Evolutionary conservation across 1,284 basidiomycete genomes (phyloP).

Genomic region (Peniophora sp.): DNA sequence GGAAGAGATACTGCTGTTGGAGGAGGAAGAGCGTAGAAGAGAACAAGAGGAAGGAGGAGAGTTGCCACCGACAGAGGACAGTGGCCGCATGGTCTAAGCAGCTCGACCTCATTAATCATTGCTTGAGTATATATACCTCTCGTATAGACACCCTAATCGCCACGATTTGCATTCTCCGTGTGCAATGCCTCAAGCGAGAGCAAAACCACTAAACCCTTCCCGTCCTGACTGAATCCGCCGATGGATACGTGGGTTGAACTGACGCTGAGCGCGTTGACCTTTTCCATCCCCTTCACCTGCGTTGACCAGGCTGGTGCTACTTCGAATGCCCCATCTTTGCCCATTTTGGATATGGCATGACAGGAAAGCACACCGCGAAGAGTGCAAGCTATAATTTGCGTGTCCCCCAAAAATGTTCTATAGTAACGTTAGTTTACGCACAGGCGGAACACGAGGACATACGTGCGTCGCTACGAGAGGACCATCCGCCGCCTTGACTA

Average conservation of each 20-base stretch:
- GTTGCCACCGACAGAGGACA: not conserved
- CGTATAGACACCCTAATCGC: constrained; percentile 2
- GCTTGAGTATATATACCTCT: not conserved
- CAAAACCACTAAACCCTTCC: constrained; percentile 54
- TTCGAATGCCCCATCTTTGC: constrained; percentile 16
- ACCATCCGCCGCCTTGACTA: constrained; percentile 53
- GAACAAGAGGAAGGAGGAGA: constrained; percentile 21
- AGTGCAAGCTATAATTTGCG: constrained; percentile 44
- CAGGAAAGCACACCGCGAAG: constrained; percentile 49
- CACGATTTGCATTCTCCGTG: constrained; percentile 3
- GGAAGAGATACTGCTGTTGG: constrained; percentile 47
- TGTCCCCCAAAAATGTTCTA: constrained; percentile 43
- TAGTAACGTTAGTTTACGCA: constrained; percentile 4
- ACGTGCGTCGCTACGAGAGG: constrained; percentile 63
- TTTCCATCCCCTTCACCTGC: constrained; percentile 34
- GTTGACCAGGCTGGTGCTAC: constrained; percentile 37
- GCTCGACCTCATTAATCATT: constrained; percentile 7
- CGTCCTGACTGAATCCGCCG: constrained; percentile 51
- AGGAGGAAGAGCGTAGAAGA: constrained; percentile 26
- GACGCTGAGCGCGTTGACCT: constrained; percentile 53
- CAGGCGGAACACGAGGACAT: not conserved
- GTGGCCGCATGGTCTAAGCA: too few species aligned
- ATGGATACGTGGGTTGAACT: constrained; percentile 39
- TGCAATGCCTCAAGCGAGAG: constrained; percentile 27
- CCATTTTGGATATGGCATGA: constrained; percentile 31